Evolutionary conservation across 2,329 filamentous ascomycete species (phyloP).

Genomic region (Exophiala mesophila): DNA sequence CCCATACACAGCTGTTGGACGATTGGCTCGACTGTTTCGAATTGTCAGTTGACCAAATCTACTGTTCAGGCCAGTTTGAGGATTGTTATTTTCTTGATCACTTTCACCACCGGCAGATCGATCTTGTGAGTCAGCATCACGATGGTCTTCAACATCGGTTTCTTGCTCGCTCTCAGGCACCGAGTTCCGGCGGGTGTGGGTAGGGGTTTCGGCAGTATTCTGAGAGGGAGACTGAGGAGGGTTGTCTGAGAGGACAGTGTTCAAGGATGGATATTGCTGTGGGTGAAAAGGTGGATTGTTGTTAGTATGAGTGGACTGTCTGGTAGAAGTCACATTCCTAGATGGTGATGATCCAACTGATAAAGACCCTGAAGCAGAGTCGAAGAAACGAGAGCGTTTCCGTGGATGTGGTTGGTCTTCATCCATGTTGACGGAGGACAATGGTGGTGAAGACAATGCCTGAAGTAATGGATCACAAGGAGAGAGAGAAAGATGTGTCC

Average conservation of each 20-base stretch:
- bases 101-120: background rate
- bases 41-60: background rate
- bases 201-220: background rate
- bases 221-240: background rate
- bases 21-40: background rate
- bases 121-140: background rate
- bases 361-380: constrained; percentile 8
- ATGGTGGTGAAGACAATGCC: too few species aligned
- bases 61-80: too few species aligned
- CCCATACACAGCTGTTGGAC: constrained; percentile 1
- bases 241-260: background rate
- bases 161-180: background rate
- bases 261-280: background rate
- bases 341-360: too few species aligned
- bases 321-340: too few species aligned
- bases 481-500: too few species aligned
- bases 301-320: too few species aligned
- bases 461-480: too few species aligned
- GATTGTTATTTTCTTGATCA: constrained; percentile 2
- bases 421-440: background rate
- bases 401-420: constrained; percentile 18
- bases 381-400: constrained; percentile 23
- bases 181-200: background rate
- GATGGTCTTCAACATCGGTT: background rate
- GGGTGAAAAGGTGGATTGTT: too few species aligned